phyloP scores from a whole-genome alignment of 192 early-diverging fungal genomes.

The Neocallimastix lanati region DNA sequence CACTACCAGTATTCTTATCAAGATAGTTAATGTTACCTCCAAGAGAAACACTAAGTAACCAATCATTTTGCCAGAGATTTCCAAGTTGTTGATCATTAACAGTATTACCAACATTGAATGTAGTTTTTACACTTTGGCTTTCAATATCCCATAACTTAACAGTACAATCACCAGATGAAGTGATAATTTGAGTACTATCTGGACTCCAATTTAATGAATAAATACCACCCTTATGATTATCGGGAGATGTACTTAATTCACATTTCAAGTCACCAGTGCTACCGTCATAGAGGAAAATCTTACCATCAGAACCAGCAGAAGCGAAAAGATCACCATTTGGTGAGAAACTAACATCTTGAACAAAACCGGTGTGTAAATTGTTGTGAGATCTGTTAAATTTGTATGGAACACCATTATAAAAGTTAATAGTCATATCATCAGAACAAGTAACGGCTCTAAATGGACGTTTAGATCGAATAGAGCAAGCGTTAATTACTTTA shows the following conservation, averaged over 20 bases:
- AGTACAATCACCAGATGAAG: constrained; percentile 71
- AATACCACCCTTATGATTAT: constrained; percentile 59
- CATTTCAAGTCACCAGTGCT: constrained; percentile 61
- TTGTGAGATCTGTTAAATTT: constrained; percentile 49
- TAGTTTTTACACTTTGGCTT: constrained; percentile 31
- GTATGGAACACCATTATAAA: constrained; percentile 85
- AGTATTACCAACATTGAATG: constrained; percentile 4
- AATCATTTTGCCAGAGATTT: constrained; percentile 63
- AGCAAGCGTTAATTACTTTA: constrained; percentile 69
- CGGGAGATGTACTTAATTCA: constrained; percentile 23
- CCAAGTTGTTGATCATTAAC: constrained; percentile 83
- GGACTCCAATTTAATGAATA: constrained; percentile 76
- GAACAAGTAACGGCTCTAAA: constrained; percentile 80
- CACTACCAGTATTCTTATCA: constrained; percentile 27
- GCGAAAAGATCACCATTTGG: constrained; percentile 67
- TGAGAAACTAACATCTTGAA: constrained; percentile 71
- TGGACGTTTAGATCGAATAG: constrained; percentile 67
- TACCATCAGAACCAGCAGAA: constrained; percentile 62
- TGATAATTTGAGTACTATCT: constrained; percentile 52
- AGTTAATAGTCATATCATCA: constrained; percentile 77
- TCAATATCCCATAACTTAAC: constrained; percentile 82
- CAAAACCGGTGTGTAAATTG: constrained; percentile 70
- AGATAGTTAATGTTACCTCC: constrained; percentile 78
- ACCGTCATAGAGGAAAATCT: constrained; percentile 82
- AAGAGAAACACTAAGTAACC: constrained; percentile 59